Evolutionary conservation across 257 asterid genomes (phyloP).

Genomic region (Petrea volubilis): DNA sequence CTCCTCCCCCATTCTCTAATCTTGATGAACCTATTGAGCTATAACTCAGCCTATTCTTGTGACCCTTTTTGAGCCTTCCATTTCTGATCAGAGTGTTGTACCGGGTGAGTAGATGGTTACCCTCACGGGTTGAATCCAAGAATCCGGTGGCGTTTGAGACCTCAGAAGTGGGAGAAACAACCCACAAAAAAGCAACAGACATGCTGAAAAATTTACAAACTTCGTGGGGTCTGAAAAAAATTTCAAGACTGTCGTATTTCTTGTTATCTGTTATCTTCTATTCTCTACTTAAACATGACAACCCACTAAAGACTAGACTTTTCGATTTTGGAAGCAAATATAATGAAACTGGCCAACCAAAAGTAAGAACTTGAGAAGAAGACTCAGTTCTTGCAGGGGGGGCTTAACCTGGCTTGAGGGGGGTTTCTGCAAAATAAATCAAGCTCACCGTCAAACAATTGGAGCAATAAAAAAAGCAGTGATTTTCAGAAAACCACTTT

Average conservation of each 20-base stretch:
- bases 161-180: slow-evolving; percentile 67
- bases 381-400: slow-evolving; percentile 35
- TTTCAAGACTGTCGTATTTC: slow-evolving; percentile 23
- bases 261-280: slow-evolving; percentile 23
- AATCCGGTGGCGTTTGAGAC: slow-evolving; percentile 49
- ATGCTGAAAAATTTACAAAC: slow-evolving; percentile 37
- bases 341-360: slow-evolving; percentile 23
- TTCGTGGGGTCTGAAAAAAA: slow-evolving; percentile 17
- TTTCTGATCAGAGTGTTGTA: slow-evolving; percentile 31
- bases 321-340: slow-evolving; percentile 23
- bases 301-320: slow-evolving; percentile 30
- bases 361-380: slow-evolving; percentile 19
- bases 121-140: slow-evolving; percentile 55
- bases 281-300: slow-evolving; percentile 20
- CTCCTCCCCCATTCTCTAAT: slow-evolving; percentile 33
- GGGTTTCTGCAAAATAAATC: slow-evolving; percentile 44
- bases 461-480: slow-evolving; percentile 1
- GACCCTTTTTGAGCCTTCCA: slow-evolving; percentile 39
- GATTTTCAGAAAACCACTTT: background rate
- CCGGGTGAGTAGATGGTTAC: slow-evolving; percentile 35
- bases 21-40: slow-evolving; percentile 37
- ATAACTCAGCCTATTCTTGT: slow-evolving; percentile 37
- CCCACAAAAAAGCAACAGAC: slow-evolving; percentile 80
- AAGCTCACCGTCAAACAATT: slow-evolving; percentile 21
- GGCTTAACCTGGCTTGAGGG: slow-evolving; percentile 29